Evolutionary conservation across 208 protist genomes (phyloP).

Genomic region (Leishmania tropica): DNA sequence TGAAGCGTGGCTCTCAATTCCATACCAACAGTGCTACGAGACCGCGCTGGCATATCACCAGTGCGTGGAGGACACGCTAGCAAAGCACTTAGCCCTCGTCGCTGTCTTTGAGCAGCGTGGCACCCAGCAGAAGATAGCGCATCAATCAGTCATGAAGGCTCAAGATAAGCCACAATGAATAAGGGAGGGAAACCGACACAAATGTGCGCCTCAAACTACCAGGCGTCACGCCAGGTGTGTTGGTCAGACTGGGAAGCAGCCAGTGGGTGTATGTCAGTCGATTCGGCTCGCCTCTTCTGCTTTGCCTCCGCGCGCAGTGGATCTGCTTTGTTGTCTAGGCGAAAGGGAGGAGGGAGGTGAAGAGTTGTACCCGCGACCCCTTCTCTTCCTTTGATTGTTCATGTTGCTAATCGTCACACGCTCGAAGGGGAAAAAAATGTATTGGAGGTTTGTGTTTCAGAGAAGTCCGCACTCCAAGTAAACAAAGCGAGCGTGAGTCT

Average conservation of each 20-base stretch:
- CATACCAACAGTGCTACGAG: conserved; percentile 65
- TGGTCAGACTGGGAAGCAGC: not conserved
- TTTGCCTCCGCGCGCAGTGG: no score
- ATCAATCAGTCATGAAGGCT: conserved; percentile 17
- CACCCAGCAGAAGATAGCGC: conserved; percentile 27
- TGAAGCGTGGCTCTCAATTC: conserved; percentile 15
- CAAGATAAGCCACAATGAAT: conserved; percentile 9
- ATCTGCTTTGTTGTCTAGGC: not conserved
- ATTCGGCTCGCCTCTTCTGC: not conserved
- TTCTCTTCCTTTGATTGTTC: not conserved
- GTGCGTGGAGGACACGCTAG: conserved; percentile 60
- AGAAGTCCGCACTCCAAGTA: not conserved
- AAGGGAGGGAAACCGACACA: not conserved
- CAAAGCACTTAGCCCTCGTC: conserved; percentile 51
- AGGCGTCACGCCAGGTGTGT: not conserved
- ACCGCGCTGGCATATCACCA: conserved; percentile 47
- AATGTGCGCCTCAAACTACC: not conserved
- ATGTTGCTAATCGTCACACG: conserved; percentile 3
- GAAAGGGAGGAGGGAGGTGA: not conserved
- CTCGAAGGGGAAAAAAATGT: not conserved
- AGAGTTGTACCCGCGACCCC: not conserved
- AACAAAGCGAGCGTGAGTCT: not conserved
- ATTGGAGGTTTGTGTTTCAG: not conserved
- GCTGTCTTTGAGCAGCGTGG: conserved; percentile 47
- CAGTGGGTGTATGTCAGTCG: not conserved